Evolutionary conservation across 2,329 filamentous ascomycete species (phyloP), one percentile per base, ranked within the genome.

Genomic region (Phaeosphaeria sp.): DNA sequence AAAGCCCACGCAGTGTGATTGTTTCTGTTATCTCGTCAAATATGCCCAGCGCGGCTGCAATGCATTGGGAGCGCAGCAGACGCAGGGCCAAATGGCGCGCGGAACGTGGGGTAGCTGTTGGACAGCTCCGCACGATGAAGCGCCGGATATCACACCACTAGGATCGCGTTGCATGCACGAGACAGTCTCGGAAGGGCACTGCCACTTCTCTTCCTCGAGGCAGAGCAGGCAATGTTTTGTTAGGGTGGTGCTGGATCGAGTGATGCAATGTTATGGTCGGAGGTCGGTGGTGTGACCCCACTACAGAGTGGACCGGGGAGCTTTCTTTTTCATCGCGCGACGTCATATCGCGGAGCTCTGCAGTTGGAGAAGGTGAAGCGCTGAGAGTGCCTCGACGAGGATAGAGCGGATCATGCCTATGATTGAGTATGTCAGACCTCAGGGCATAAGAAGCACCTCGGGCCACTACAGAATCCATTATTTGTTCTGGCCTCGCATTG

Each of bases 221-320:
- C 8, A 36, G 3, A 36, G 30, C 11, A 13, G 30, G 11, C 30
- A 6, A 36, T 13, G 15, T 3, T 7, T 3, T 13, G 20, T 40
- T 8, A 11, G 30, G 44, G 51, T 22, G 24, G 25, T 45, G 20
- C 18, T 45, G 50, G 13, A 52, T 52, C 42, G 51, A 53, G 51
- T 53, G 52, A 55, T 48, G 18, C 45, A 42, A 50, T 47, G 39
- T 39, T 54, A 47, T 56, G 54, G 13, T 43, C 51, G 52, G 30
- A 36, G 30, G 30, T 36, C 47, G 48, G 60, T 61, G 60, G 57
- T 61, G 55, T 59, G 60, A 63, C 61, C 49, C 61, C 61, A 64
- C 61, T 52, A 39, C 42, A n/a, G 51, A 44, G 47, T 33, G 21
- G 49, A 51, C 53, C 56, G 49, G 59, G 58, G 61, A 60, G 63